A percentile compares a stretch with the other conserved stretches of the same genome.
Conservation (phyloP, 306 rosid genomes). For the Quercus robur region DNA sequence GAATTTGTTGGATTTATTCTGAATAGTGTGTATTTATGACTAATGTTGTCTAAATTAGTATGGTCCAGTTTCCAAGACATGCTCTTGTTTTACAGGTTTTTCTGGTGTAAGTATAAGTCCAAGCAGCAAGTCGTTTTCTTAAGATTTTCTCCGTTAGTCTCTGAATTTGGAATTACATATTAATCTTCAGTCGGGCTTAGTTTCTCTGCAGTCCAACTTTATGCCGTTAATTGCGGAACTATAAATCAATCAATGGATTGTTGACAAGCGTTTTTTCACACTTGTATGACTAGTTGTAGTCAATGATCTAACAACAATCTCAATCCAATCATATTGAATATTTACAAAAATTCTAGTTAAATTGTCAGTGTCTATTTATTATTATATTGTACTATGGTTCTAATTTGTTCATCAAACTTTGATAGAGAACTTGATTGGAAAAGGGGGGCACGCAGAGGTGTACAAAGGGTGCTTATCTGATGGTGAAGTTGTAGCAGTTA, state of each 20-base stretch:
- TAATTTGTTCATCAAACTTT: neutral
- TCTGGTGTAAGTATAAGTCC: neutral
- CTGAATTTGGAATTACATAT: neutral
- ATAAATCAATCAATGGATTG: neutral
- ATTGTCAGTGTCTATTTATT: neutral
- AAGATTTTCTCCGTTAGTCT: neutral
- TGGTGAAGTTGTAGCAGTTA: constrained; percentile 79
- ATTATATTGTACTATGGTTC: neutral
- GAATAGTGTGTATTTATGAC: too few species aligned
- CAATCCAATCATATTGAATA: neutral
- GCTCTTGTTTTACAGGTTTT: neutral
- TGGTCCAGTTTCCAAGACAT: neutral
- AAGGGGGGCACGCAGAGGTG: constrained; percentile 97
- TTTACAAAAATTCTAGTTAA: neutral
- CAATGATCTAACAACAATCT: neutral
- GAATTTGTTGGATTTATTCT: too few species aligned
- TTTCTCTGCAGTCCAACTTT: neutral
- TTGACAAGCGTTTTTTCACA: neutral
- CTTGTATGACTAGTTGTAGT: neutral
- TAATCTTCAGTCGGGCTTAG: neutral
- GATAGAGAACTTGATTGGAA: constrained; percentile 77
- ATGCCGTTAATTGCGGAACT: neutral
- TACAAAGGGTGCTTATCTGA: constrained; percentile 62
- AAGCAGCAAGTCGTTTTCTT: neutral
- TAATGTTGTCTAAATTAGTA: too few species aligned